A percentile compares a stretch with the other conserved stretches of the same genome.
Conservation (phyloP, 1,284 basidiomycete genomes). For the Heterobasidion parviporum region DNA sequence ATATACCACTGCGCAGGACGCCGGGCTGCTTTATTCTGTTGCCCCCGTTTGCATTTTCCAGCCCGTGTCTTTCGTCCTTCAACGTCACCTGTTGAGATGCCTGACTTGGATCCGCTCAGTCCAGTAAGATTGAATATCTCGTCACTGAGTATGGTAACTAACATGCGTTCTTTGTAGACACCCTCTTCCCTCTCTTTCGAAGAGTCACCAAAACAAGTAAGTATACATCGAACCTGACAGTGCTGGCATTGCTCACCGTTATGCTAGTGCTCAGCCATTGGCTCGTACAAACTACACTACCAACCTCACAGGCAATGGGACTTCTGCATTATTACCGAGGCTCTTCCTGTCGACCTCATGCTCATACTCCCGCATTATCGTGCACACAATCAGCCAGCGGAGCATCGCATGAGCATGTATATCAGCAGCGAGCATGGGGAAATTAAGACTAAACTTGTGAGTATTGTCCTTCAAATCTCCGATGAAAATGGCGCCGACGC, state of each 20-base stretch:
- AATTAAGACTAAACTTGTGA: slow-evolving; percentile 63
- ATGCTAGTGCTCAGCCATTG: slow-evolving; percentile 14
- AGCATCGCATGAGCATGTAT: slow-evolving; percentile 63
- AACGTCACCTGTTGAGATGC: no score
- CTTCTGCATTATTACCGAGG: slow-evolving; percentile 43
- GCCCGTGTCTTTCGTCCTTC: no score
- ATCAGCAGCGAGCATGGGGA: slow-evolving; percentile 41
- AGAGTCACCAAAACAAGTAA: slow-evolving; percentile 5
- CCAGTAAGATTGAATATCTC: no score
- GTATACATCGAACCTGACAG: neutral
- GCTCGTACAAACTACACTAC: slow-evolving; percentile 52
- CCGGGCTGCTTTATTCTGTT: no score
- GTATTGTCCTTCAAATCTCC: slow-evolving; percentile 18
- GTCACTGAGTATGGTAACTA: no score
- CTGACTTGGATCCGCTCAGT: no score
- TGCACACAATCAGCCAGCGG: slow-evolving; percentile 58
- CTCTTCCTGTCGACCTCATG: slow-evolving; percentile 49
- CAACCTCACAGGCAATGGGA: slow-evolving; percentile 49
- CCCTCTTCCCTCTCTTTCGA: no score
- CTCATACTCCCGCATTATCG: slow-evolving; percentile 69
- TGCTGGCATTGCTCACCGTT: neutral
- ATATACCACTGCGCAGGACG: neutral
- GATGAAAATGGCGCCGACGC: slow-evolving; percentile 2
- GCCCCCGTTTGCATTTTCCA: no score
- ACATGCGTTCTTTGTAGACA: no score